Evolutionary conservation across 208 protist species (phyloP), one percentile per base, ranked within the genome.

Genomic region (Leptomonas pyrrhocoris): DNA sequence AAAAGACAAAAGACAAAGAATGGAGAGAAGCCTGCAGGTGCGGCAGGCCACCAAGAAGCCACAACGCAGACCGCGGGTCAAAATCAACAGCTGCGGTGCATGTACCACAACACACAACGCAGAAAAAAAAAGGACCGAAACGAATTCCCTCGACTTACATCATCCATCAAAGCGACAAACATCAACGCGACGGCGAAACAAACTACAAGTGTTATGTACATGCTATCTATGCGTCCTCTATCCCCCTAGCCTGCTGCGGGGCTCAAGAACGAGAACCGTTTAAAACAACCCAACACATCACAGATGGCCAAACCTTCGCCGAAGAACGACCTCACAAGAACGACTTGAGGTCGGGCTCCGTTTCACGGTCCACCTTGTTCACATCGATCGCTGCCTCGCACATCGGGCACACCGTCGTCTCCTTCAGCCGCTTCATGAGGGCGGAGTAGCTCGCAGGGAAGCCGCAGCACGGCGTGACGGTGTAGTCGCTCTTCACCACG

Each of bases 381-480:
- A 92, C 61, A 69, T 97, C 91, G 25, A 96, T 64, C 15, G 65
- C 68, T 0, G 71, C 80, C 16, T 94, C 91, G 68, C 95, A 98
- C 83, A 97, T 92, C 2, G 93, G 92, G 75, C 95, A 98, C 34
- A 62, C 69, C 57, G 42, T 65, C 58, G 67, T 83, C 34, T 89
- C 70, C 46, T 81, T 72, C 45, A 98, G 67, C 8, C 96, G 85
- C 45, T 64, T 74, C 54, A 89, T 77, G 25, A 98, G 79, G 0
- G 79, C 61, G 0, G 83, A 88, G 79, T 96, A 95, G 16, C 85
- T 74, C 11, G 93, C 92, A 0, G 94, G 94, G 68, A 98, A 99
- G 28, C 81, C 65, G 69, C 98, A 99, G 59, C 70, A 90, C 38
- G 97, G 97, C 43, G 94, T 94, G 7, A 85, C 31, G 7, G 91